phyloP scores from a whole-genome alignment of 2,329 filamentous ascomycete genomes.

The Fusarium neocosmosporiellum region DNA sequence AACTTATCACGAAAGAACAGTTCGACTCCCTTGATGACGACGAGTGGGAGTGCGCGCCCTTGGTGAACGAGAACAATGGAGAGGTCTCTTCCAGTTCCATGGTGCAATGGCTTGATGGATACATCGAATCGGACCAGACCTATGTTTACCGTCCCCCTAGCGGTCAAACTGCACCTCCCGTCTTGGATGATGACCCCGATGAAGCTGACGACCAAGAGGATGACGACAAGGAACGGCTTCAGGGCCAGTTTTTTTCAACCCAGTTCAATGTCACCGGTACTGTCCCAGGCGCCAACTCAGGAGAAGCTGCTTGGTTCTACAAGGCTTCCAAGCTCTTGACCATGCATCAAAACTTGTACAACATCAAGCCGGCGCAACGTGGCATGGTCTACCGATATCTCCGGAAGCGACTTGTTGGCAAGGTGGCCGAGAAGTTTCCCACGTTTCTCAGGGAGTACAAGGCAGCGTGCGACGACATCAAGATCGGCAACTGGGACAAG shows the following conservation, averaged over 20 bases:
- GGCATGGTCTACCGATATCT: slow-evolving; percentile 76
- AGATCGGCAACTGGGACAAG: slow-evolving; percentile 67
- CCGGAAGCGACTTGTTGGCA: slow-evolving; percentile 63
- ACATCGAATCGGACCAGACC: slow-evolving; percentile 30
- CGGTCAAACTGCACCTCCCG: slow-evolving; percentile 17
- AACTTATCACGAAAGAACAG: slow-evolving; percentile 72
- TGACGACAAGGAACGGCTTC: slow-evolving; percentile 63
- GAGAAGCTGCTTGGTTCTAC: slow-evolving; percentile 17
- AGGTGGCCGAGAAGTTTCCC: slow-evolving; percentile 60
- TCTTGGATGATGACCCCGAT: neutral
- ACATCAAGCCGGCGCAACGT: slow-evolving; percentile 65
- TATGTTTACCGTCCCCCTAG: slow-evolving; percentile 38
- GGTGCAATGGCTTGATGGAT: slow-evolving; percentile 29
- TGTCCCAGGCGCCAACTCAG: slow-evolving; percentile 8
- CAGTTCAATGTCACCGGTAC: slow-evolving; percentile 36
- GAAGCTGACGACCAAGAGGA: slow-evolving; percentile 20
- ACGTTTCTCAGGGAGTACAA: slow-evolving; percentile 62
- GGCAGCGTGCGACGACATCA: slow-evolving; percentile 61
- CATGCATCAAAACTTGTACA: slow-evolving; percentile 65
- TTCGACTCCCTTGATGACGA: slow-evolving; percentile 59
- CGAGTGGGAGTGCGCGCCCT: slow-evolving; percentile 35
- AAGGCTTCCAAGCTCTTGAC: slow-evolving; percentile 26
- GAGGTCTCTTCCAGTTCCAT: slow-evolving; percentile 14
- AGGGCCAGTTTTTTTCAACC: slow-evolving; percentile 55
- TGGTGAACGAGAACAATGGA: neutral